phyloP scores from a whole-genome alignment of 306 rosid genomes.

The Casuarina cunninghamiana region DNA sequence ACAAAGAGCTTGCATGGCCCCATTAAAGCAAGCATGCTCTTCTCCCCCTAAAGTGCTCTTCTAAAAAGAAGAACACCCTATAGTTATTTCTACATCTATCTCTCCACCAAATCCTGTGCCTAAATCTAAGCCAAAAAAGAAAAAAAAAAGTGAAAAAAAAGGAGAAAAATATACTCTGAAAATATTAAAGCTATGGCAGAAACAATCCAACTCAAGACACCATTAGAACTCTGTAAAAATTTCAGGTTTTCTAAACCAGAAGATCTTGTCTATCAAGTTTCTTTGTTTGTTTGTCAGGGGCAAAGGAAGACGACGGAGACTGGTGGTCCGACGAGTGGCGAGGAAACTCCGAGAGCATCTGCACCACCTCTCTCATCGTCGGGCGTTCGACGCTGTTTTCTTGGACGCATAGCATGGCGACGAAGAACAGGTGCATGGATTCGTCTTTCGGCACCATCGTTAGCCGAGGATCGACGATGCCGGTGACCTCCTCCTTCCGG shows the following conservation, averaged over 20 bases:
- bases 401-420: conserved; percentile 64
- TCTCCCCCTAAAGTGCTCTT: conserved; percentile 13
- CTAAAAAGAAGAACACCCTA: conserved; percentile 32
- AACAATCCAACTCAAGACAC: conserved; percentile 24
- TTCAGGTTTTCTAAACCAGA: conserved; percentile 38
- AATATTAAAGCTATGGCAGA: conserved; percentile 16
- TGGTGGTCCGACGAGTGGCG: conserved; percentile 23
- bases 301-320: conserved; percentile 42
- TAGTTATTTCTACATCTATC: conserved; percentile 34
- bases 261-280: conserved; percentile 32
- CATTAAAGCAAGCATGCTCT: conserved; percentile 15
- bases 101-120: conserved; percentile 30
- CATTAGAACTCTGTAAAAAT: not conserved
- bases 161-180: conserved; percentile 3
- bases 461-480: conserved; percentile 50
- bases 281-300: conserved; percentile 21
- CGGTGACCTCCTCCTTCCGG: conserved; percentile 38
- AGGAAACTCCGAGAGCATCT: conserved; percentile 77
- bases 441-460: conserved; percentile 53
- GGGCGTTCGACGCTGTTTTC: conserved; percentile 82
- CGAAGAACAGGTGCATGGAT: conserved; percentile 72
- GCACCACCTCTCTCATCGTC: conserved; percentile 90
- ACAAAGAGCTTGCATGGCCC: conserved; percentile 24
- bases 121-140: conserved; percentile 20
- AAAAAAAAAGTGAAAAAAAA: too few relatives aligned